Base-by-base conservation (phyloP, 768 basidiomycete species). In the Xerocomellus dryophilus region DNA sequence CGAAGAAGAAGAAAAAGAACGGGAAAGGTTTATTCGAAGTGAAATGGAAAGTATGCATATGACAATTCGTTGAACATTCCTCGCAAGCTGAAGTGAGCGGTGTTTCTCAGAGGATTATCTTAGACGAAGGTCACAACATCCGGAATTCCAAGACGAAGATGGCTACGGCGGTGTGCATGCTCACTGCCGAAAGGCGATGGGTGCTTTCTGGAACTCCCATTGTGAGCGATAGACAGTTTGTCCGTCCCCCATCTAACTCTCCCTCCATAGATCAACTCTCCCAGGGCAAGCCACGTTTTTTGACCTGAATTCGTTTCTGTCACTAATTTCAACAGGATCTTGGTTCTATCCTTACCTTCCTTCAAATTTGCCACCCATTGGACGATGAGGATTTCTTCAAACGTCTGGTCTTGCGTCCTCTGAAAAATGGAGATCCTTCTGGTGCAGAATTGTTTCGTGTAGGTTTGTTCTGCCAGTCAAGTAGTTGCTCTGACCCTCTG, bases 61-160 rank as follows among this genome's bases (percentile, higher is more conserved):
- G 7, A 6, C 17, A 14, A 15, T 17, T 21, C n/a, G n/a, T 38
- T 11, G 21, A 17, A 15, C 35, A 15, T 43, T 34, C 12, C 21
- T 27, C 17, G 36, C 11, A 47, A 21, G 41, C 51, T 56, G 2
- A 49, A 21, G 6, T 36, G 42, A 17, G n/a, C 7, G 7, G 1
- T 53, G 14, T 8, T 15, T 45, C 11, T 17, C 53, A 89, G 85
- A 77, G 94, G 53, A 67, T 95, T 39, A 82, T 96, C 20, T 74
- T 95, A 5, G 94, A 97, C 59, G 94, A 97, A 71, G 94, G 91
- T 0, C 94, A 97, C 64, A 84, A 66, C 23, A 86, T 97, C 57
- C 83, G 92, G 47, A 97, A 96, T 66, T 81, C 89, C 3, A 87
- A 79, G 68, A 92, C 93, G 0, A 91, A 93, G 74, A 90, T 89